These are phyloP conservation scores for Pisolithus tinctorius DNA, from an alignment of 768 basidiomycete species.

Conservation along the genomic window DNA sequence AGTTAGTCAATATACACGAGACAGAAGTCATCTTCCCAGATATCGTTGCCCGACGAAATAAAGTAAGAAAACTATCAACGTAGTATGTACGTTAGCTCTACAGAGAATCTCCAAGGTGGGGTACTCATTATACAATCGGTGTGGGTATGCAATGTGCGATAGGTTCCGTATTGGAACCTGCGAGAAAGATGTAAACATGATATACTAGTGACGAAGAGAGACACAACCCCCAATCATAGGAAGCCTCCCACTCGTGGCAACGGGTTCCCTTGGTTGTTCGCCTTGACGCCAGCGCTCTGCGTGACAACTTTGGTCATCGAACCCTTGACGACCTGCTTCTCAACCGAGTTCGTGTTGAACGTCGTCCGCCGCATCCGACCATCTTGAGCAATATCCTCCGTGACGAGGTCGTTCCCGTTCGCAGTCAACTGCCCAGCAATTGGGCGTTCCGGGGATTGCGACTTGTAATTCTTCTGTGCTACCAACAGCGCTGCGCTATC, in stretches of 20 bases:
- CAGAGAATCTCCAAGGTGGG: background rate
- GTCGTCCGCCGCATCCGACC: conserved; percentile 36
- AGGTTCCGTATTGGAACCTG: background rate
- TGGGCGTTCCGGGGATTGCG: conserved; percentile 20
- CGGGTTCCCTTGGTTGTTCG: conserved; percentile 2
- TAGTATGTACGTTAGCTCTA: background rate
- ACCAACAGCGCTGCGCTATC: conserved; percentile 19
- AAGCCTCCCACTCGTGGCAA: conserved; percentile 8
- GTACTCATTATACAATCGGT: background rate
- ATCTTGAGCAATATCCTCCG: conserved; percentile 31
- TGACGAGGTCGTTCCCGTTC: conserved; percentile 33
- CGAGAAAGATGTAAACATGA: background rate
- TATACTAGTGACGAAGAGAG: background rate
- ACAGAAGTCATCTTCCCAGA: background rate
- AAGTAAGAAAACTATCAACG: background rate
- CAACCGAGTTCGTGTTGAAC: conserved; percentile 32
- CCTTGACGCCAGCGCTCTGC: conserved; percentile 15
- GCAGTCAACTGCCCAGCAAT: conserved; percentile 22
- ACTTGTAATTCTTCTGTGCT: conserved; percentile 10
- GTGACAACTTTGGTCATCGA: conserved; percentile 48
- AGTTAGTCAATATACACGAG: background rate
- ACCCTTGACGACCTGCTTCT: conserved; percentile 46
- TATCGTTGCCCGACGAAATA: background rate
- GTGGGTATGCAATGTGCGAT: background rate
- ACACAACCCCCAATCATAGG: background rate